A percentile compares a stretch with the other conserved stretches of the same genome.
These are phyloP conservation scores for Exophiala sp. DNA, from an alignment of 2,329 filamentous ascomycete species.

Conservation along the genomic window DNA sequence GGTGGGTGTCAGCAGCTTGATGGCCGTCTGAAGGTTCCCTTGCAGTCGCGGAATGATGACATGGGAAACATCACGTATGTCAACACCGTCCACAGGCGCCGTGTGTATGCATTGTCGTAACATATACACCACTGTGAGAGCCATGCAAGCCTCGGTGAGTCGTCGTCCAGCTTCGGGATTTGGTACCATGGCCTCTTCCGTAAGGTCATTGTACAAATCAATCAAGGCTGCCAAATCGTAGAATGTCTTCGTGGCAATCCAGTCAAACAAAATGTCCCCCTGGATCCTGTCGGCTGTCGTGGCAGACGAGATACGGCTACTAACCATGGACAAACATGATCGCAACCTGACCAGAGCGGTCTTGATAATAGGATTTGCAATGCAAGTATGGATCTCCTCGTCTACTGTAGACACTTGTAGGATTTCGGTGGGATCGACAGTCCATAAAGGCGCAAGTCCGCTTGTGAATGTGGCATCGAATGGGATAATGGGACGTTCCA, in stretches of 20 bases:
- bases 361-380: neutral
- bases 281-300: constrained; percentile 2
- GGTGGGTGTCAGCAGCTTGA: constrained; percentile 1
- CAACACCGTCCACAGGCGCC: constrained; percentile 3
- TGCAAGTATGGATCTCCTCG: neutral
- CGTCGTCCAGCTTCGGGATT: neutral
- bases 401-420: neutral
- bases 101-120: constrained; percentile 5
- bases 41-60: constrained; percentile 7
- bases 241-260: constrained; percentile 13
- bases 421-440: neutral
- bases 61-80: constrained; percentile 8
- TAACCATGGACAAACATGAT: constrained; percentile 3
- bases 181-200: neutral
- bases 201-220: constrained; percentile 8
- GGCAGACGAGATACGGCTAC: neutral
- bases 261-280: constrained; percentile 4
- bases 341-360: constrained; percentile 1
- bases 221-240: constrained; percentile 7
- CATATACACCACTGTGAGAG: constrained; percentile 4
- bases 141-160: constrained; percentile 7
- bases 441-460: neutral
- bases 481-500: constrained; percentile 8
- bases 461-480: neutral
- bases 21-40: neutral